Percentiles rank a stretch among this genome's conserved stretches.
Conservation (phyloP, 2,329 filamentous ascomycete species). For the Pseudogymnoascus sp. region DNA sequence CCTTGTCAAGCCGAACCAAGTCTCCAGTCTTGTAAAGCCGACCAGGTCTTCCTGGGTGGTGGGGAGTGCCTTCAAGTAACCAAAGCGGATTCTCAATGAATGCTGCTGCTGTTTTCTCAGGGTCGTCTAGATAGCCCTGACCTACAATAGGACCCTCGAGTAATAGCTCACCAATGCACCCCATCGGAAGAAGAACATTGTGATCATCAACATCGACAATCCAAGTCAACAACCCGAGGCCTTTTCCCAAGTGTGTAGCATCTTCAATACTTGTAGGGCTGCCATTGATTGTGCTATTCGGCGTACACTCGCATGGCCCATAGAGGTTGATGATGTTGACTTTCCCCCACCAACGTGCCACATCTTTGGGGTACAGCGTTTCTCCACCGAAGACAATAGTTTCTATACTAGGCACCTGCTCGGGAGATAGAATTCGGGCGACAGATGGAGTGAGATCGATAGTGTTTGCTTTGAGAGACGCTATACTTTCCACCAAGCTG, state of each 20-base stretch:
- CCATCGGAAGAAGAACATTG: constrained; percentile 27
- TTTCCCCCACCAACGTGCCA: constrained; percentile 11
- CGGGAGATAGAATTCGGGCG: constrained; percentile 11
- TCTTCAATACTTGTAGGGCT: background rate
- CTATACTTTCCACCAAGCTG: constrained; percentile 12
- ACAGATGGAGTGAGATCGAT: constrained; percentile 15
- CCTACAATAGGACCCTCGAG: constrained; percentile 32
- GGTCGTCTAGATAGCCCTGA: constrained; percentile 33
- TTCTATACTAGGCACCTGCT: constrained; percentile 13
- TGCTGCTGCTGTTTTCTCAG: constrained; percentile 27
- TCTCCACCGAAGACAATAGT: constrained; percentile 15
- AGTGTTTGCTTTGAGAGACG: constrained; percentile 12
- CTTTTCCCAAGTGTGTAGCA: background rate
- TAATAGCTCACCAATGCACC: constrained; percentile 32
- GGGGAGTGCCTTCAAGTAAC: background rate
- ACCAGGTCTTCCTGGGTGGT: background rate
- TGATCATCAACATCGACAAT: constrained; percentile 33
- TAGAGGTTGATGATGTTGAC: constrained; percentile 13
- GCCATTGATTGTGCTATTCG: background rate
- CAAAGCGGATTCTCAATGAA: constrained; percentile 31
- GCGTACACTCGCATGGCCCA: constrained; percentile 15
- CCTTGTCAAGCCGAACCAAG: constrained; percentile 40
- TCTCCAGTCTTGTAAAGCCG: constrained; percentile 27
- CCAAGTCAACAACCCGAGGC: constrained; percentile 22
- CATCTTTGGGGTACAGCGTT: background rate